A percentile compares a stretch with the other conserved stretches of the same genome.
Conservation (phyloP, 257 asterid genomes). For the Petunia axillaris region DNA sequence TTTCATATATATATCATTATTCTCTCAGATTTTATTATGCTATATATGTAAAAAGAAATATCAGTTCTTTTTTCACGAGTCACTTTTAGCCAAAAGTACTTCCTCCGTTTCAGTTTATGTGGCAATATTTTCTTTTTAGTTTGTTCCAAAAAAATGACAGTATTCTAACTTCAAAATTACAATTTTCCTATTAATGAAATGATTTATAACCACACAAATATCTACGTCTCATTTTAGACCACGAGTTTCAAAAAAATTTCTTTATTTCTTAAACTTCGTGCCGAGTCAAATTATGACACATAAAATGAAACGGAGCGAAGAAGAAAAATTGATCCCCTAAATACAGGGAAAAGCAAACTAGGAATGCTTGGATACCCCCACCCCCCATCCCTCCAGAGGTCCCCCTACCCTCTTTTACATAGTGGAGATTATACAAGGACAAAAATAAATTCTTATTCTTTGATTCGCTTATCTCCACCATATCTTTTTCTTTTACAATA, state of each 20-base stretch:
- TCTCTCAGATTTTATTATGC: background rate
- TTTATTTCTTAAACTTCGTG: no score
- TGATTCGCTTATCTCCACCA: conserved; percentile 39
- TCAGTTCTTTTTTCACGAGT: background rate
- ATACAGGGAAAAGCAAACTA: conserved; percentile 23
- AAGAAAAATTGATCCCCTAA: background rate
- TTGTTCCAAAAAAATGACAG: no score
- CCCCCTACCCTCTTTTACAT: conserved; percentile 21
- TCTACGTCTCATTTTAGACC: no score
- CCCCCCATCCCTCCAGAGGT: background rate
- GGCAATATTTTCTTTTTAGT: no score
- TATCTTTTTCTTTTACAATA: conserved; percentile 18
- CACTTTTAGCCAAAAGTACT: background rate
- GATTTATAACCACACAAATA: no score
- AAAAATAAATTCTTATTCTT: conserved; percentile 40
- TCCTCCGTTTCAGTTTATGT: no score
- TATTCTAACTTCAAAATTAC: no score
- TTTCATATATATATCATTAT: background rate
- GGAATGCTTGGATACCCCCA: conserved; percentile 18
- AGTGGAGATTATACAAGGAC: conserved; percentile 33
- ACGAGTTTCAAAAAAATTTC: no score
- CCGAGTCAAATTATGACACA: no score
- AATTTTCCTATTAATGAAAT: no score
- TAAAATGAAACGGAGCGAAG: no score
- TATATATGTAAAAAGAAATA: background rate